Conservation (phyloP, 257 asterid species). For the Verbena officinalis region DNA sequence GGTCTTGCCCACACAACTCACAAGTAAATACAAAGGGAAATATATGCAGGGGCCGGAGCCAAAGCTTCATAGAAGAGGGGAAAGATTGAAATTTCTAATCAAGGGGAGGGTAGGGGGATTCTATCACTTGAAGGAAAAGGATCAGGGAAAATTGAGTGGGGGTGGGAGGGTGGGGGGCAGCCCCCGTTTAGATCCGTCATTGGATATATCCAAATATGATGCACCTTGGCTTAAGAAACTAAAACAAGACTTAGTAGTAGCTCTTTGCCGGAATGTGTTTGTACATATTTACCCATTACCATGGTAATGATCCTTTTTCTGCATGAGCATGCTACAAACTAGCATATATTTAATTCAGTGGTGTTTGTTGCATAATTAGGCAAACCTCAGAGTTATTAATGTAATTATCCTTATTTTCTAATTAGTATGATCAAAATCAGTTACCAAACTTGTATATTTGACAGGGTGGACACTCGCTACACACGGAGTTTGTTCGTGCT, state of each 20-base stretch:
- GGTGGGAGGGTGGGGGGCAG: too few relatives aligned
- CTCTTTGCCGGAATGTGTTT: slow-evolving; percentile 1
- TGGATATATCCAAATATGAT: too few relatives aligned
- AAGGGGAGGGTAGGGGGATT: too few relatives aligned
- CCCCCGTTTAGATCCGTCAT: too few relatives aligned
- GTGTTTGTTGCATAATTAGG: too few relatives aligned
- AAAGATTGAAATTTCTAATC: too few relatives aligned
- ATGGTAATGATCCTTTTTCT: not conserved
- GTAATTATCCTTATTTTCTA: too few relatives aligned
- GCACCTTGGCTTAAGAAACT: not conserved
- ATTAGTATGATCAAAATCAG: too few relatives aligned
- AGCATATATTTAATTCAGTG: slow-evolving; percentile 2
- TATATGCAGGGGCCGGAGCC: not conserved
- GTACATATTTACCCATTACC: not conserved
- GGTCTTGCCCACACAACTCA: not conserved
- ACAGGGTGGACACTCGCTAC: slow-evolving; percentile 88
- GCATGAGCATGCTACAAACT: not conserved
- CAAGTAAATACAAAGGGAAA: not conserved
- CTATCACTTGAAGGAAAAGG: too few relatives aligned
- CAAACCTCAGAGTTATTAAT: too few relatives aligned
- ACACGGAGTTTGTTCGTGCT: slow-evolving; percentile 63
- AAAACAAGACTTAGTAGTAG: not conserved
- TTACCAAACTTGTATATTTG: slow-evolving; percentile 13
- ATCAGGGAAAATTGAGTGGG: too few relatives aligned
- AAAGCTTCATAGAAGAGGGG: too few relatives aligned